These are phyloP conservation scores for Eucalyptus rudis DNA, from an alignment of 345 rosid genomes.

Conservation along the genomic window DNA sequence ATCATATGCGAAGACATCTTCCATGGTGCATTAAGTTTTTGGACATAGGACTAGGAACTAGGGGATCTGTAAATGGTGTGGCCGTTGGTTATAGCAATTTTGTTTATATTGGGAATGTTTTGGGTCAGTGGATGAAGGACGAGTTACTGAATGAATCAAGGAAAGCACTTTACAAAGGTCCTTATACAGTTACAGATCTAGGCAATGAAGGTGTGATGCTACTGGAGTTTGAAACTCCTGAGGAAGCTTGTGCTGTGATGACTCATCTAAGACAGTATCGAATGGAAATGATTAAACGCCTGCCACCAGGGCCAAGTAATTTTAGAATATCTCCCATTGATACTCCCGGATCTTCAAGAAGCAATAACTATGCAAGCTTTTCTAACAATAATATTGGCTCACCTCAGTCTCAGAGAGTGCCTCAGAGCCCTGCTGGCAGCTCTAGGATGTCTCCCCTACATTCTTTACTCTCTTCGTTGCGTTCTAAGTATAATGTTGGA, in stretches of 20 bases:
- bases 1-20: slow-evolving; percentile 57
- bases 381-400: slow-evolving; percentile 22
- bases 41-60: slow-evolving; percentile 81
- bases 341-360: slow-evolving; percentile 40
- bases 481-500: slow-evolving; percentile 22
- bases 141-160: slow-evolving; percentile 78
- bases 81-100: slow-evolving; percentile 70
- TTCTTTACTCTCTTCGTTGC: slow-evolving; percentile 29
- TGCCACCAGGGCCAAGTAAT: slow-evolving; percentile 27
- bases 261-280: slow-evolving; percentile 71
- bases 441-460: slow-evolving; percentile 26
- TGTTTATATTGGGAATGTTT: slow-evolving; percentile 70
- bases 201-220: slow-evolving; percentile 68
- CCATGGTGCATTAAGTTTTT: slow-evolving; percentile 83
- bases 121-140: slow-evolving; percentile 83
- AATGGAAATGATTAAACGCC: slow-evolving; percentile 36
- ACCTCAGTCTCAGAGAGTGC: slow-evolving; percentile 23
- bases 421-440: slow-evolving; percentile 34
- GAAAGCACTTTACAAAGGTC: slow-evolving; percentile 70
- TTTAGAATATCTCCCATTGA: slow-evolving; percentile 46
- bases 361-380: slow-evolving; percentile 20
- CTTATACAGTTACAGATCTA: slow-evolving; percentile 68
- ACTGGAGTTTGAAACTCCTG: slow-evolving; percentile 90
- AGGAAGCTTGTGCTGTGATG: slow-evolving; percentile 83
- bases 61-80: slow-evolving; percentile 67